Evolutionary conservation across 179 eudicot genomes (phyloP), one percentile per base, ranked within the genome.

Genomic region (Heliamphora pulchella): DNA sequence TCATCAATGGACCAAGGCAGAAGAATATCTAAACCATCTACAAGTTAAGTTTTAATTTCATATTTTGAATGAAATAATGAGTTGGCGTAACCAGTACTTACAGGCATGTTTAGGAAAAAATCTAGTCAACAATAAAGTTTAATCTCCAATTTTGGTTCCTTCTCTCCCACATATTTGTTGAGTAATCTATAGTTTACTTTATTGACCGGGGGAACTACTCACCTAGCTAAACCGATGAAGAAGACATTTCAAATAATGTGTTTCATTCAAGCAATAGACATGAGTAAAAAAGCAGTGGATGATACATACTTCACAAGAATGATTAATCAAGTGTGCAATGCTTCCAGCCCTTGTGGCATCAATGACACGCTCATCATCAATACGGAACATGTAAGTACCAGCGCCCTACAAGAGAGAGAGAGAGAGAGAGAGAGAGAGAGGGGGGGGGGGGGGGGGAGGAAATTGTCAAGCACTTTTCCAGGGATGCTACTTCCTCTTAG

Each of bases 321-420:
- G 99, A 83, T 96, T 96, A 67, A 96, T 96, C 80, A 96, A 84
- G 90, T 96, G 99, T 73, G 99, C 99, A 80, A 96, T 91, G 89
- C 99, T 96, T 85, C 99, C 99, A 0, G 97, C 96, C 85, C 96
- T 87, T 43, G 99, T 96, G 73, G 99, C 99, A 87, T 96, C 99
- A 83, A 96, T 90, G 63, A 96, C 99, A 76, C 92, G 96, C 79
- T 96, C 97, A 84, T 96, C 92, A 85, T 92, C 95, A 76, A 96
- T 89, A 68, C 99, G 89, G 64, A 96, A 96, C 98, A 96, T 91
- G 82, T 96, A 96, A 76, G 99, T 96, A 79, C 99, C 99, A 81
- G 99, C 98, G 81, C 99, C 99, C 99, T 96, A 89, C 88, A 90
- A 64, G 22, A 68, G 31, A 80, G 3, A 74, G 13, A 61, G 61